Percentiles rank a stretch among this genome's conserved stretches.
Evolutionary conservation across 2,329 filamentous ascomycete species (phyloP).

Genomic region (Colletotrichum chlorophyti): DNA sequence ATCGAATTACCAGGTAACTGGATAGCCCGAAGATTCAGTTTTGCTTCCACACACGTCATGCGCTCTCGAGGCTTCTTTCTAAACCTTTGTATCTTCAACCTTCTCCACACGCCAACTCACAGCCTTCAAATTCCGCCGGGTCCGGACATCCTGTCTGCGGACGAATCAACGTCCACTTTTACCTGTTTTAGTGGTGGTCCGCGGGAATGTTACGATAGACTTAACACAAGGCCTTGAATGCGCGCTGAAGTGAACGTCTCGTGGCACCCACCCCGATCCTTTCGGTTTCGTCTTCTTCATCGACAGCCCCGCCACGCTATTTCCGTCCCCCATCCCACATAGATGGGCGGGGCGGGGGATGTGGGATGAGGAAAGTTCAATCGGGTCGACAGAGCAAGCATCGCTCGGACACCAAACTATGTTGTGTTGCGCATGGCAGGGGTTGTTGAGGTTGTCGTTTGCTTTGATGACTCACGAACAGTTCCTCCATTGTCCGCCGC

Average conservation of each 20-base stretch:
- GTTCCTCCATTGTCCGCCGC: not conserved
- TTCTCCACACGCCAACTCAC: not conserved
- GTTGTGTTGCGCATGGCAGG: no score
- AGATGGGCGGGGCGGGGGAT: not conserved
- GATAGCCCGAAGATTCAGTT: not conserved
- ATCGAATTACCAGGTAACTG: not conserved
- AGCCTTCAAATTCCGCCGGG: not conserved
- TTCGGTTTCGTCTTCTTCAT: conserved; percentile 6
- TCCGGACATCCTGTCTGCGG: not conserved
- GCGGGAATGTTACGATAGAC: no score
- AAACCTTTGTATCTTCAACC: not conserved
- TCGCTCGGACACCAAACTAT: conserved; percentile 19
- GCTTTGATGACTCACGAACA: conserved; percentile 18
- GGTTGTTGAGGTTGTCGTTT: no score
- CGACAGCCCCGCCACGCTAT: not conserved
- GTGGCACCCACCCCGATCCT: no score
- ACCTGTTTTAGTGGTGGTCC: no score
- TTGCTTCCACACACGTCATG: not conserved
- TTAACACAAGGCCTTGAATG: no score
- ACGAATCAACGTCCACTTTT: no score
- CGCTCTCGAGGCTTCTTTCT: not conserved
- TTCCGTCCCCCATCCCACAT: not conserved
- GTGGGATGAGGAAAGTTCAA: not conserved
- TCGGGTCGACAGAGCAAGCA: not conserved
- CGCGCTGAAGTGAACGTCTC: no score